Base-by-base conservation (phyloP, 306 rosid species). In the Purshia tridentata region DNA sequence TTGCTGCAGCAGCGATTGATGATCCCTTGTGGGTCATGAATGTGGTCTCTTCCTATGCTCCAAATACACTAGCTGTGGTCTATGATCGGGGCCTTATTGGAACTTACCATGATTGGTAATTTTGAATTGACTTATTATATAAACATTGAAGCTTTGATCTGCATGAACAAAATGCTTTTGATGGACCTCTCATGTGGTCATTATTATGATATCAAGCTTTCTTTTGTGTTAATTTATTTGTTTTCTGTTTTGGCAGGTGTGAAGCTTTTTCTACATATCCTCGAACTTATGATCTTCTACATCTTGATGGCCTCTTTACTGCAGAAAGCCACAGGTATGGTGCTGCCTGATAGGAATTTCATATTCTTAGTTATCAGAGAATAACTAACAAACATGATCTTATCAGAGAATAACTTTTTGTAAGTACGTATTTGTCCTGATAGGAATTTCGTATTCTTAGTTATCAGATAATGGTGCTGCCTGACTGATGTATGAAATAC, bases 1-100 rank as follows among this genome's bases (percentile, higher is more conserved):
- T 95, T 58, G 98, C 99, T 6, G 97, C 99, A 0, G 76, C 97
- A 12, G 57, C 81, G 72, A 83, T 90, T 23, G 85, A 86, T 63
- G 93, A 88, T 87, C 99, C 99, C 20, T 63, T 91, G 72, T 95
- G 99, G 99, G 96, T 90, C 73, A 95, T 95, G 99, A 95, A 95
- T 81, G 99, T 92, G 47, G 99, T 91, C 65, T 95, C 99, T 13
- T 84, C 99, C 65, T 90, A 95, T 58, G 86, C 86, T 76, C 68
- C 81, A 13, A 90, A 95, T 72, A 85, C 98, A n/a, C 93, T 95
- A 18, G 75, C 99, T 14, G 92, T 92, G 42, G 84, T 95, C 71
- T 92, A 57, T 76, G 99, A 95, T 69, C 89, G 99, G 1, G 99
- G 99, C 70, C 99, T 95, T 52, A 83, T 95, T 12, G 99, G 99